A percentile compares a stretch with the other conserved stretches of the same genome.
These are phyloP conservation scores for Globisporangium cystogenes DNA, from an alignment of 352 stramenopile species.

Conservation along the genomic window DNA sequence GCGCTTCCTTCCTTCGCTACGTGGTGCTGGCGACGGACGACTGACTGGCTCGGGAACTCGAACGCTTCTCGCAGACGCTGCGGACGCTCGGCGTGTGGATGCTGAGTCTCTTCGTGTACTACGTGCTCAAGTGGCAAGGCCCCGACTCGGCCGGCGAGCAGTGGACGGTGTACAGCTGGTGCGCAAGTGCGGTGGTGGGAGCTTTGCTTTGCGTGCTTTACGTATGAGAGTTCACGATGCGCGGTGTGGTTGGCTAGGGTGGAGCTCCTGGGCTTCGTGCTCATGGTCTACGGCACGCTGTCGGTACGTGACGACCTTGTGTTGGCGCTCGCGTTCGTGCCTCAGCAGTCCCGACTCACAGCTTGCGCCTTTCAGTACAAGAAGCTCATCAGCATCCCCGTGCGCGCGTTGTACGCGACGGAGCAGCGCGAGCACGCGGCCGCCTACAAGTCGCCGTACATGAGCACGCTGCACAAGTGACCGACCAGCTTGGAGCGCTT, in stretches of 20 bases:
- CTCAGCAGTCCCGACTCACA: neutral
- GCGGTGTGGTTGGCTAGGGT: constrained; percentile 25
- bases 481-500: too few species aligned
- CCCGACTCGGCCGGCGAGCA: constrained; percentile 52
- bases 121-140: constrained; percentile 65
- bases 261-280: constrained; percentile 62
- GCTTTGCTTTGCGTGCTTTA: neutral
- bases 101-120: constrained; percentile 74
- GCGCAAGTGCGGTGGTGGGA: constrained; percentile 6
- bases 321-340: neutral
- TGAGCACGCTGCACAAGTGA: constrained; percentile 76
- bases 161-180: constrained; percentile 75
- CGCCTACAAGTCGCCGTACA: constrained; percentile 69
- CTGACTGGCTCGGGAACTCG: constrained; percentile 1
- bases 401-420: constrained; percentile 36
- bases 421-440: constrained; percentile 36
- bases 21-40: too few species aligned
- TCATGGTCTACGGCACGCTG: constrained; percentile 79
- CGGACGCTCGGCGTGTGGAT: constrained; percentile 75
- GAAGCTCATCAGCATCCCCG: constrained; percentile 57
- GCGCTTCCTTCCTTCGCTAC: too few species aligned
- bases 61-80: constrained; percentile 34
- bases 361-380: constrained; percentile 58
- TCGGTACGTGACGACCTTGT: constrained; percentile 32
- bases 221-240: neutral